phyloP scores from a whole-genome alignment of 768 basidiomycete genomes.

The Clavaria fumosa region DNA sequence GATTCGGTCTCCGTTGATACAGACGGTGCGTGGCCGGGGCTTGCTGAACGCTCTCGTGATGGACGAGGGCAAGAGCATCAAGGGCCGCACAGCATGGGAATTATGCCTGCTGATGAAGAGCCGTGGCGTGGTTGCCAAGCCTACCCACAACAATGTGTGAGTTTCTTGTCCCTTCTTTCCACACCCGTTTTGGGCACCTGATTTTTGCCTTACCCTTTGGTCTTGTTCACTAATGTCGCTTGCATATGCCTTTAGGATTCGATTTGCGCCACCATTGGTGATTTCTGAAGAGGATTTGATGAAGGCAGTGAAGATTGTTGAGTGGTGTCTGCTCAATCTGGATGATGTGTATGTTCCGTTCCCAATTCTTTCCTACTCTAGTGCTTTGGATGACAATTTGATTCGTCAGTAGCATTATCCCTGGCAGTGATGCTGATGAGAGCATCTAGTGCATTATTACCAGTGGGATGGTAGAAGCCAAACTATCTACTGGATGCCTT shows the following conservation, averaged over 20 bases:
- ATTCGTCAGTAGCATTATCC: too few species aligned
- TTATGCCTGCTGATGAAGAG: conserved; percentile 86
- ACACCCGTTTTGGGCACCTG: too few species aligned
- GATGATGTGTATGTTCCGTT: conserved; percentile 39
- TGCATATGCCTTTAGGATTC: conserved; percentile 41
- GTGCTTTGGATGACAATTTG: too few species aligned
- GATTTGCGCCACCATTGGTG: conserved; percentile 91
- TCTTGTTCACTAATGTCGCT: neutral
- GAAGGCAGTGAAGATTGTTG: conserved; percentile 62
- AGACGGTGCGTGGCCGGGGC: conserved; percentile 72
- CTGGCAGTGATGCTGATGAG: too few species aligned
- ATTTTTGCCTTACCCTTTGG: too few species aligned
- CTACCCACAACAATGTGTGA: conserved; percentile 88
- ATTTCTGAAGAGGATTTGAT: conserved; percentile 78
- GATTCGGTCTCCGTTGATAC: conserved; percentile 55
- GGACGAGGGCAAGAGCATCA: conserved; percentile 62
- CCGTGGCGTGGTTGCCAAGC: conserved; percentile 86
- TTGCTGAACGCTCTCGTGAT: conserved; percentile 90
- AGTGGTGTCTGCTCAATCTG: conserved; percentile 61
- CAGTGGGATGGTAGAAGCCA: too few species aligned
- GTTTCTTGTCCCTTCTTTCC: too few species aligned
- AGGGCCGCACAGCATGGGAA: conserved; percentile 87
- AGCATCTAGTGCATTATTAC: too few species aligned
- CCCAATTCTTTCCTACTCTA: neutral
- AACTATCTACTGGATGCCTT: too few species aligned